Base-by-base conservation (phyloP, 1,139 yeast genomes). In the Debaryomyces robertsiae region DNA sequence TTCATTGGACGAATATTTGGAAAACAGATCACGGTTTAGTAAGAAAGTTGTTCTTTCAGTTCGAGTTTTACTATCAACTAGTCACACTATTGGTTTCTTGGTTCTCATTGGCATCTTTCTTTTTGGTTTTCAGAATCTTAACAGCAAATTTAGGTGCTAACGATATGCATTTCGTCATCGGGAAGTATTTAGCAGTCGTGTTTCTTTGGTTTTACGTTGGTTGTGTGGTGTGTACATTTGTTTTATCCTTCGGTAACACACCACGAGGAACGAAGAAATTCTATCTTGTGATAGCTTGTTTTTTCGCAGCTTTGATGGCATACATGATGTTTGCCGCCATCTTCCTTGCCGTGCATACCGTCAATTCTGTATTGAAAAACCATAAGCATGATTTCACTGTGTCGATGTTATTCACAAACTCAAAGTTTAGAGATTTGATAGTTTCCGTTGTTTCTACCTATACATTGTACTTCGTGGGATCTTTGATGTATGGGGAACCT, bases 361-460 rank as follows among this genome's bases (percentile, higher is more conserved):
- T 85, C 25, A 56, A 58, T 13, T 54, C 61, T 11, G 65, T 68
- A 38, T 47, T 72, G 38, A 44, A 56, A 9, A 68, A 62, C 7
- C 69, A 75, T 42, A 66, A 69, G 32, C 67, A 71, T 32, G 67
- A 74, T 46, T 73, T 79, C 52, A 59, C 63, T 3, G 69, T 73
- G 22, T 55, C 60, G 3, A 64, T 81, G 67, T 65, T 84, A 14
- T 75, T 84, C 55, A 72, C 80, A 11, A 81, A 84, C 57, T 63
- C 76, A 14, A 78, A 82, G 47, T 83, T 93, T 64, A 72, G 98
- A 49, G 96, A 93, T 58, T 73, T 93, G 62, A 77, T 91, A 27
- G 81, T 93, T n/a, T 89, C 97, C 7, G 75, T 90, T 55, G 76
- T 80, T 11, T 85, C 96, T 2, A 93, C 98, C 0, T 91, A 90